Evolutionary conservation across 139 green algal genomes (phyloP).

Genomic region (Deuterostichococcus epilithicus): DNA sequence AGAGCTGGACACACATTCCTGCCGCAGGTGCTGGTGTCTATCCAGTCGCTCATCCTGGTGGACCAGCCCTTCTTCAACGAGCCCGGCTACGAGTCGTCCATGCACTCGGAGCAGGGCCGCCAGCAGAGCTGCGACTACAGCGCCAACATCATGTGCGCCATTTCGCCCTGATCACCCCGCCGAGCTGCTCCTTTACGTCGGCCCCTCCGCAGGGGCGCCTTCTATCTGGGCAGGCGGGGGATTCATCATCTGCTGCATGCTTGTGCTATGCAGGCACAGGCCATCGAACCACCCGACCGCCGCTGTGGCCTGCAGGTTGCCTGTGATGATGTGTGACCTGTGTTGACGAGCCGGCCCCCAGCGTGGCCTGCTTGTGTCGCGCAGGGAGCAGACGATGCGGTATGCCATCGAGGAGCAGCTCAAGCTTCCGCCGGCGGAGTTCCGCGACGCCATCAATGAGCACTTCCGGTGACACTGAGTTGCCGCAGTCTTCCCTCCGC

Average conservation of each 20-base stretch:
- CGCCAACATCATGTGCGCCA: conserved; percentile 13
- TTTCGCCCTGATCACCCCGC: neutral
- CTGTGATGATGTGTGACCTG: neutral
- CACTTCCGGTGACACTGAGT: conserved; percentile 33
- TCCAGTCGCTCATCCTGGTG: conserved; percentile 44
- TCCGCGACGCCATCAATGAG: conserved; percentile 16
- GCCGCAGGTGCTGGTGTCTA: conserved; percentile 29
- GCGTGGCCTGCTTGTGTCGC: neutral
- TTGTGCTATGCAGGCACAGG: neutral
- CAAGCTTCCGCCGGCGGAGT: conserved; percentile 11
- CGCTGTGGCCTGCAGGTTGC: neutral
- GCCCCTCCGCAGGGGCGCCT: too few species aligned
- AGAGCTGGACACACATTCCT: too few species aligned
- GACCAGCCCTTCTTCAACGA: conserved; percentile 38
- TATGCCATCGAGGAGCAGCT: conserved; percentile 29
- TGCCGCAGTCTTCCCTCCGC: too few species aligned
- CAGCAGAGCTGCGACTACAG: conserved; percentile 8
- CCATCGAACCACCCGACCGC: neutral
- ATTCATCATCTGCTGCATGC: neutral
- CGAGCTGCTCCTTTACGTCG: neutral
- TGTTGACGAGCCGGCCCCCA: neutral
- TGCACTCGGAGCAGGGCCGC: conserved; percentile 8
- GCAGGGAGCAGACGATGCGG: conserved; percentile 36
- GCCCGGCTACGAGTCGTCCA: conserved; percentile 16
- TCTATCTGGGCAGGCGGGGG: too few species aligned